A percentile compares a stretch with the other conserved stretches of the same genome.
Evolutionary conservation across 2,329 filamentous ascomycete species (phyloP).

Genomic region (Diaporthe aspalathi): DNA sequence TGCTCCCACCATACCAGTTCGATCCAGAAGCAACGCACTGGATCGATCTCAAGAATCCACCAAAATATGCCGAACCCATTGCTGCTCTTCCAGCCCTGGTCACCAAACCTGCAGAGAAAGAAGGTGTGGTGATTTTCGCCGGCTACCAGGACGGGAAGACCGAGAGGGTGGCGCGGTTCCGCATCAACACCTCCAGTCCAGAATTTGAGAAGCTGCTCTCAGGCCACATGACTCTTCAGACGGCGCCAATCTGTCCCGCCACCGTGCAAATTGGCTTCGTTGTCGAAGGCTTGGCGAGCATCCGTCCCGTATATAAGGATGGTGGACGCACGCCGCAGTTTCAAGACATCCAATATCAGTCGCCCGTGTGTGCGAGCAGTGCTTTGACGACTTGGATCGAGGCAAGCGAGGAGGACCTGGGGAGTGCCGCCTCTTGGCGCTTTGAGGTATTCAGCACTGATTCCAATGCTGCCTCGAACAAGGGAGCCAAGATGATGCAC

Average conservation of each 20-base stretch:
- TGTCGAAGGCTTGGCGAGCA: slow-evolving; percentile 47
- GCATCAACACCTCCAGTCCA: slow-evolving; percentile 52
- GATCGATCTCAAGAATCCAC: slow-evolving; percentile 48
- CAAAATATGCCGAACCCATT: slow-evolving; percentile 27
- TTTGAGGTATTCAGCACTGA: slow-evolving; percentile 19
- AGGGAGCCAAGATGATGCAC: slow-evolving; percentile 31
- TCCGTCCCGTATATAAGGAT: slow-evolving; percentile 45
- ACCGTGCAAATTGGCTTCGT: slow-evolving; percentile 52
- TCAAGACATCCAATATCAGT: slow-evolving; percentile 47
- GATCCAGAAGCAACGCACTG: slow-evolving; percentile 51
- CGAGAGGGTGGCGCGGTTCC: slow-evolving; percentile 49
- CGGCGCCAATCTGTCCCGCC: slow-evolving; percentile 53
- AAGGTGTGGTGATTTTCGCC: slow-evolving; percentile 39
- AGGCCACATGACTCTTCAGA: slow-evolving; percentile 53
- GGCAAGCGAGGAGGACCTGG: neutral
- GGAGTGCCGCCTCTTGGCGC: neutral
- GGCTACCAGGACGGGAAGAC: slow-evolving; percentile 37
- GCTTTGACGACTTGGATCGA: slow-evolving; percentile 14
- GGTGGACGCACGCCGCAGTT: slow-evolving; percentile 45
- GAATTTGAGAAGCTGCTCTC: slow-evolving; percentile 50
- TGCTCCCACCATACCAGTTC: slow-evolving; percentile 58
- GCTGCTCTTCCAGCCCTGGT: neutral
- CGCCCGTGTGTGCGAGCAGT: slow-evolving; percentile 49
- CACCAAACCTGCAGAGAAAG: slow-evolving; percentile 35
- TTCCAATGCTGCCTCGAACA: neutral